phyloP scores from a whole-genome alignment of 345 rosid species.

The Erodium maritimum region DNA sequence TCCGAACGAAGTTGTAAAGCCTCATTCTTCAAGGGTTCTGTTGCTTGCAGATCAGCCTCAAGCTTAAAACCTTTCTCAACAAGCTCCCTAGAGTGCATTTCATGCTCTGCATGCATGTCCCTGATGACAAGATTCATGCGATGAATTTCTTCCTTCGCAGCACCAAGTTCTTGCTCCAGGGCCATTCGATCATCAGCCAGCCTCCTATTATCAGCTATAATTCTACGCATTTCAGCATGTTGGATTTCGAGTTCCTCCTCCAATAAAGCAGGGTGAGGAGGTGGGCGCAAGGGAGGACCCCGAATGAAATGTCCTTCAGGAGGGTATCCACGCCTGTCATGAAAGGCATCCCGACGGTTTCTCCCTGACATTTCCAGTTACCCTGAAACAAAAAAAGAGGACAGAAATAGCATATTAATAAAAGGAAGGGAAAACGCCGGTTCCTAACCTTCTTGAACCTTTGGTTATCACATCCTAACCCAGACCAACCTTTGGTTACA shows the following conservation, averaged over 20 bases:
- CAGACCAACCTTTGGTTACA: too few species aligned
- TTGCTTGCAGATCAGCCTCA: constrained; percentile 17
- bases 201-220: constrained; percentile 14
- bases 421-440: too few species aligned
- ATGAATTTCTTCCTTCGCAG: constrained; percentile 17
- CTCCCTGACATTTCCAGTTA: constrained; percentile 15
- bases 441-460: too few species aligned
- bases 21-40: constrained; percentile 17
- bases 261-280: constrained; percentile 10
- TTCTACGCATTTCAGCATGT: constrained; percentile 13
- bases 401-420: background rate
- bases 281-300: constrained; percentile 9
- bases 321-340: constrained; percentile 11
- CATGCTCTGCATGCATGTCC: constrained; percentile 16
- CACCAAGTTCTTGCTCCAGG: constrained; percentile 16
- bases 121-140: constrained; percentile 11
- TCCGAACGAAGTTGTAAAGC: constrained; percentile 18
- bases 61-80: constrained; percentile 22
- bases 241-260: constrained; percentile 18
- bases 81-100: constrained; percentile 16
- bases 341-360: constrained; percentile 9
- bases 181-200: constrained; percentile 14
- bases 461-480: too few species aligned
- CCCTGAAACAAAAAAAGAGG: background rate
- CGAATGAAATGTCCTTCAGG: constrained; percentile 3